Conservation (phyloP, 257 asterid genomes). For the Datura wrightii region DNA sequence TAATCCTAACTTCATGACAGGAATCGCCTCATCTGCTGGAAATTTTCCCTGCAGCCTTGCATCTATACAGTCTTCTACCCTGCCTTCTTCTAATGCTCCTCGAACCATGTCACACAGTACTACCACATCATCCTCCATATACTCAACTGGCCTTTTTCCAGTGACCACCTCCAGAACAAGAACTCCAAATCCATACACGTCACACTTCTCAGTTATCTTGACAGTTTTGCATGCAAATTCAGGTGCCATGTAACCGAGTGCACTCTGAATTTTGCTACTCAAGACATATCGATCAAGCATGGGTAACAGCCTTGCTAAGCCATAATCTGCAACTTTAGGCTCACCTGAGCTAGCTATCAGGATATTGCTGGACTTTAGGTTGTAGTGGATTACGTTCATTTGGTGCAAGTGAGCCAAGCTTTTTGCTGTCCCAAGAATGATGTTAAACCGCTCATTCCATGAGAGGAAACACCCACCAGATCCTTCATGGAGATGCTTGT, state of each 20-base stretch:
- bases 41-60: constrained; percentile 70
- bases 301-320: constrained; percentile 77
- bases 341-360: constrained; percentile 67
- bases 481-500: constrained; percentile 76
- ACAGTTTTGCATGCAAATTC: constrained; percentile 87
- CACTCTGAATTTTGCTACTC: constrained; percentile 92
- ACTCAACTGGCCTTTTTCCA: constrained; percentile 89
- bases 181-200: constrained; percentile 85
- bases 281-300: constrained; percentile 76
- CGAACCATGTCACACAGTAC: constrained; percentile 91
- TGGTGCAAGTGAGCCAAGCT: constrained; percentile 79
- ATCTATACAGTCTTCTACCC: constrained; percentile 77
- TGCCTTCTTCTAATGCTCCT: constrained; percentile 81
- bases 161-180: constrained; percentile 74
- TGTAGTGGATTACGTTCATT: constrained; percentile 78
- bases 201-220: constrained; percentile 88
- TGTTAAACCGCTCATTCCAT: constrained; percentile 78
- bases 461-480: constrained; percentile 54
- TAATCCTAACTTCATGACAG: constrained; percentile 78
- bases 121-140: constrained; percentile 92
- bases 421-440: constrained; percentile 77
- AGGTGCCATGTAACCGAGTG: constrained; percentile 95
- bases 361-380: constrained; percentile 80
- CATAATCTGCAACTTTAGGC: constrained; percentile 83
- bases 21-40: constrained; percentile 83